These are phyloP conservation scores for Striga asiatica DNA, from an alignment of 257 asterid genomes.

Conservation along the genomic window DNA sequence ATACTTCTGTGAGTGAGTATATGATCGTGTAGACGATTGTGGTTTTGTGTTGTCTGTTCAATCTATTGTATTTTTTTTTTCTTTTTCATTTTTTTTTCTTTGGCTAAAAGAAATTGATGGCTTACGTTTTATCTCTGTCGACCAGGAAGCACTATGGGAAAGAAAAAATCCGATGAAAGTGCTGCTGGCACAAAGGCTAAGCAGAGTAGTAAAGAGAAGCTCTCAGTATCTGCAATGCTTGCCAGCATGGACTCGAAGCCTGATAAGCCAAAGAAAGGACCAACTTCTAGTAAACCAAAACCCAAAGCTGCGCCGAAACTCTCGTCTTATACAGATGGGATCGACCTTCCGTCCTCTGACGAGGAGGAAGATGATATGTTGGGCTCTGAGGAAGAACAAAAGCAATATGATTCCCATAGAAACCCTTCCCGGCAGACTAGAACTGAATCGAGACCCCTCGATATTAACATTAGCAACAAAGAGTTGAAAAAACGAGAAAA, in stretches of 20 bases:
- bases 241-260: constrained; percentile 54
- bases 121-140: not conserved
- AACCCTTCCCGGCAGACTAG: not conserved
- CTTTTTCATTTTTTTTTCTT: not conserved
- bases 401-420: not conserved
- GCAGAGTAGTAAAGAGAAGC: constrained; percentile 42
- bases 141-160: constrained; percentile 36
- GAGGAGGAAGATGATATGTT: not conserved
- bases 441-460: not conserved
- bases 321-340: not conserved
- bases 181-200: constrained; percentile 36
- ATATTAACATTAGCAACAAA: not conserved
- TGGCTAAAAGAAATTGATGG: not conserved
- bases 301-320: not conserved
- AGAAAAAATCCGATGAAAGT: constrained; percentile 48
- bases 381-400: not conserved
- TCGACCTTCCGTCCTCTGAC: not conserved
- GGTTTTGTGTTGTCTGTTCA: too few species aligned
- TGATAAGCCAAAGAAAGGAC: constrained; percentile 50
- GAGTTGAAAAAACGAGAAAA: constrained; percentile 2
- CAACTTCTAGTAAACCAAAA: constrained; percentile 4
- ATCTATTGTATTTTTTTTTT: too few species aligned
- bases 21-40: too few species aligned
- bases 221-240: constrained; percentile 55
- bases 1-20: too few species aligned